A percentile compares a stretch with the other conserved stretches of the same genome.
phyloP scores from a whole-genome alignment of 805 yeast genomes.

The Myxozyma geophila region DNA sequence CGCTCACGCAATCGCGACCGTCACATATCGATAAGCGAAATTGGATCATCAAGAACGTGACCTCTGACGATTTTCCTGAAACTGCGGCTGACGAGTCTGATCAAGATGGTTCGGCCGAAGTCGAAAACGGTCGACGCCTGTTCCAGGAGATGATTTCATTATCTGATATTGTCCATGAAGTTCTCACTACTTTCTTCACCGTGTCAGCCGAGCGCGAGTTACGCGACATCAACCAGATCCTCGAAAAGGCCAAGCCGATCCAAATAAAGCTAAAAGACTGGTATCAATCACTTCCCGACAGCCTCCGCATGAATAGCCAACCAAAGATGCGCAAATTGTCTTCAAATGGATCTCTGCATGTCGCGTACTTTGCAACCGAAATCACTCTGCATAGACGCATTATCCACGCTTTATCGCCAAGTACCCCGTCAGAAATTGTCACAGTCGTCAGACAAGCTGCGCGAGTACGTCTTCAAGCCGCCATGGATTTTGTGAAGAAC shows the following conservation, averaged over 20 bases:
- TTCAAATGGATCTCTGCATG: conserved; percentile 55
- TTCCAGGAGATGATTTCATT: conserved; percentile 71
- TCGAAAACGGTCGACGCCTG: conserved; percentile 68
- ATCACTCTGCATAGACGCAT: conserved; percentile 40
- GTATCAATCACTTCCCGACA: conserved; percentile 45
- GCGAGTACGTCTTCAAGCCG: conserved; percentile 32
- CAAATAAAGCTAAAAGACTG: conserved; percentile 45
- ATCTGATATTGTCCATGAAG: conserved; percentile 70
- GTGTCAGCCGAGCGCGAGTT: conserved; percentile 64
- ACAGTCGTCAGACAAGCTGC: conserved; percentile 43
- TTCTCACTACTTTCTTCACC: conserved; percentile 72
- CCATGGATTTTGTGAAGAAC: conserved; percentile 39
- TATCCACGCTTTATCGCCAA: conserved; percentile 51
- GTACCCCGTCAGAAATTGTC: conserved; percentile 46
- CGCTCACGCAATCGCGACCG: conserved; percentile 80
- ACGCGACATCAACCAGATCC: conserved; percentile 65
- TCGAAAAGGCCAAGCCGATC: conserved; percentile 62
- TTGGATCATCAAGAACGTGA: conserved; percentile 76
- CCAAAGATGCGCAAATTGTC: conserved; percentile 73
- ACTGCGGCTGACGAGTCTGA: conserved; percentile 42
- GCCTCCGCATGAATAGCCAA: conserved; percentile 47
- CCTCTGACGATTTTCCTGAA: conserved; percentile 47
- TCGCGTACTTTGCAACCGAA: conserved; percentile 41
- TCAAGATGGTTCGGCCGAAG: conserved; percentile 63
- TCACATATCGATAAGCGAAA: conserved; percentile 76